A percentile compares a stretch with the other conserved stretches of the same genome.
Evolutionary conservation across 768 basidiomycete genomes (phyloP).

Genomic region (Amanita polypyramis): DNA sequence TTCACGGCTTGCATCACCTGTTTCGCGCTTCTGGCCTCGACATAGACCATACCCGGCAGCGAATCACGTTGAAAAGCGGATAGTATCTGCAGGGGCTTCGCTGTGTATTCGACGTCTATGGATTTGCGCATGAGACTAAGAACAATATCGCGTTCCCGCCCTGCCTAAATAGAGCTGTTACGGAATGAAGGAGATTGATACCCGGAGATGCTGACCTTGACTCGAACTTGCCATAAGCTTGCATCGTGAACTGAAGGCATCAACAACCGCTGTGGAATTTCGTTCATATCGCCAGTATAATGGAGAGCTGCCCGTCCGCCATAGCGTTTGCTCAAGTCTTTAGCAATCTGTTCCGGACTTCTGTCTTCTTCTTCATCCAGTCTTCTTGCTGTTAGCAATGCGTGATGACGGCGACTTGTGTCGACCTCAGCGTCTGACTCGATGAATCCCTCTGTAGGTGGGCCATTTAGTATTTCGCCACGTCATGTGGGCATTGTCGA

Average conservation of each 20-base stretch:
- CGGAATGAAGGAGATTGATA: neutral
- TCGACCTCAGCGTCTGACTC: conserved; percentile 64
- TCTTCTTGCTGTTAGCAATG: conserved; percentile 53
- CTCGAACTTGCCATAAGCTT: conserved; percentile 90
- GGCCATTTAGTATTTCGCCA: conserved; percentile 8
- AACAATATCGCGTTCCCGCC: conserved; percentile 87
- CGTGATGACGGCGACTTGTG: conserved; percentile 53
- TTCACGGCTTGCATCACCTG: conserved; percentile 78
- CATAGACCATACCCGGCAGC: conserved; percentile 90
- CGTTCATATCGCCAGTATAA: conserved; percentile 88
- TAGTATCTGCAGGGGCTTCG: conserved; percentile 72
- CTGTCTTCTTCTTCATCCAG: conserved; percentile 67
- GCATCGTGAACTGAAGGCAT: conserved; percentile 98
- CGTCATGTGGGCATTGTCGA: neutral
- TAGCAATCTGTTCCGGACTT: conserved; percentile 79
- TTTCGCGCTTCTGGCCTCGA: conserved; percentile 84
- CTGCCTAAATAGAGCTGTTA: conserved; percentile 41
- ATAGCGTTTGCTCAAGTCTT: conserved; percentile 72
- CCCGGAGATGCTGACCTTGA: conserved; percentile 49
- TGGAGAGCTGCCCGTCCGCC: conserved; percentile 51
- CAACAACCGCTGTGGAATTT: conserved; percentile 82
- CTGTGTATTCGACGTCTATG: conserved; percentile 71
- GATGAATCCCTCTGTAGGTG: conserved; percentile 54
- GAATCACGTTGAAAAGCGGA: conserved; percentile 97
- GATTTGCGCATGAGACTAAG: conserved; percentile 94